Evolutionary conservation across 2,329 filamentous ascomycete species (phyloP).

Genomic region (Fusarium sambucinum): DNA sequence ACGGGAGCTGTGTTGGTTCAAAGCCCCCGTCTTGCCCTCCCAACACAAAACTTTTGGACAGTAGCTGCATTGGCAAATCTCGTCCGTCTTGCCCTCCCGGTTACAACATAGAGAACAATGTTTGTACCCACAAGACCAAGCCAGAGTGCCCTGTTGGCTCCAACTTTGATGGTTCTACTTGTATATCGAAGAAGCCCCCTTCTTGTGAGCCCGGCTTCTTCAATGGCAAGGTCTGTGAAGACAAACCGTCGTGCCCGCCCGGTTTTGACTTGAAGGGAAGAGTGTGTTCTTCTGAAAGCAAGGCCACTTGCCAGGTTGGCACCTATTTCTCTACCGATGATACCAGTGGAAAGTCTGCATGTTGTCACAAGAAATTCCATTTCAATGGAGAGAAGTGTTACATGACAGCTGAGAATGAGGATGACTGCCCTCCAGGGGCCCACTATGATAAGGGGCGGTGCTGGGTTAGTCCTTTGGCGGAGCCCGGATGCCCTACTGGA

Average conservation of each 20-base stretch:
- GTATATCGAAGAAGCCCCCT: conserved; percentile 7
- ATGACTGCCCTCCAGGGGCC: conserved; percentile 1
- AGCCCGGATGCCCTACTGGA: background rate
- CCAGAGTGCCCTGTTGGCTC: conserved; percentile 3
- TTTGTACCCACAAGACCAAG: conserved; percentile 3
- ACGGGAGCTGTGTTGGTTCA: conserved; percentile 11
- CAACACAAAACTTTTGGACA: background rate
- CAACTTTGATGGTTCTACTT: conserved; percentile 15
- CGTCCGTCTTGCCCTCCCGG: conserved; percentile 3
- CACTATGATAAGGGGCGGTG: background rate
- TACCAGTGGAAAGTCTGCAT: conserved; percentile 5
- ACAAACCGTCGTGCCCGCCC: conserved; percentile 13
- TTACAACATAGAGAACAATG: conserved; percentile 4
- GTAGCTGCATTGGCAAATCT: conserved; percentile 1
- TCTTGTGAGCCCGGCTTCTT: conserved; percentile 21
- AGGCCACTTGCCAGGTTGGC: background rate
- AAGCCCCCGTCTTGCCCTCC: conserved; percentile 3
- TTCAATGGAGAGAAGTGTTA: background rate
- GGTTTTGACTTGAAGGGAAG: conserved; percentile 6
- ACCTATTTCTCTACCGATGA: conserved; percentile 1
- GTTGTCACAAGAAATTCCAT: background rate
- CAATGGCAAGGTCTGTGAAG: conserved; percentile 28
- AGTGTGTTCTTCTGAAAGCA: conserved; percentile 10
- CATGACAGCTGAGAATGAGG: background rate
- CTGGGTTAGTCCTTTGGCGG: background rate